Conservation (phyloP, 208 protist genomes). For the Crithidia expoeki region DNA sequence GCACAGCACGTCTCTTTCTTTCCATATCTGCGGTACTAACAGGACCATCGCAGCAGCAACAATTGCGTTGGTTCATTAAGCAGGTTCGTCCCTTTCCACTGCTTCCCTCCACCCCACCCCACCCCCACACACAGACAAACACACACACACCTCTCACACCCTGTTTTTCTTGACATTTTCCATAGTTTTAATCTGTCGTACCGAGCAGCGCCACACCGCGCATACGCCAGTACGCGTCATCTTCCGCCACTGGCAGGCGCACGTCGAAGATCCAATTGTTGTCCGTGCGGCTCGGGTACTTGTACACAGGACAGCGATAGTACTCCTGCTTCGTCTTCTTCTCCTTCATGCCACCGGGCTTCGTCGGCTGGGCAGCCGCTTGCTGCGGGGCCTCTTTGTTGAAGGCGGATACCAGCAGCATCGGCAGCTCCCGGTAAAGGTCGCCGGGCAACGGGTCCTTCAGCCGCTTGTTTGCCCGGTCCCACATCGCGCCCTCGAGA, state of each 20-base stretch:
- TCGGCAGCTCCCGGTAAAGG: constrained; percentile 95
- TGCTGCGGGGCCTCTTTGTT: constrained; percentile 86
- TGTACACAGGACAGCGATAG: constrained; percentile 99
- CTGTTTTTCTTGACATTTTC: constrained; percentile 3
- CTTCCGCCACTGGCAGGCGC: constrained; percentile 93
- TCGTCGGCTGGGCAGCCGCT: constrained; percentile 51
- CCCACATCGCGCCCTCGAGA: constrained; percentile 98
- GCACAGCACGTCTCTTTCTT: no score
- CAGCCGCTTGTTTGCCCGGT: constrained; percentile 92
- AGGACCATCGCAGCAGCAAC: constrained; percentile 10
- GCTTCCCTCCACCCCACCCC: not conserved
- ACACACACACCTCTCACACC: not conserved
- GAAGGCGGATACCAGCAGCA: constrained; percentile 95
- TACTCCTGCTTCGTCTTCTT: constrained; percentile 90
- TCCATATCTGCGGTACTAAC: no score
- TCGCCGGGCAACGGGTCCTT: constrained; percentile 95
- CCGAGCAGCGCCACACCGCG: constrained; percentile 94
- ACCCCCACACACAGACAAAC: no score
- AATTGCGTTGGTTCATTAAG: not conserved
- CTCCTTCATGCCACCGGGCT: constrained; percentile 78
- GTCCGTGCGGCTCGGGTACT: constrained; percentile 94
- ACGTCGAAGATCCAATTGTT: constrained; percentile 98
- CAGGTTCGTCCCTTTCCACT: not conserved
- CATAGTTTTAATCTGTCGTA: constrained; percentile 65
- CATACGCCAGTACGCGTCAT: constrained; percentile 96